Evolutionary conservation across 768 basidiomycete genomes (phyloP).

Genomic region (Gelatoporia subvermispora): DNA sequence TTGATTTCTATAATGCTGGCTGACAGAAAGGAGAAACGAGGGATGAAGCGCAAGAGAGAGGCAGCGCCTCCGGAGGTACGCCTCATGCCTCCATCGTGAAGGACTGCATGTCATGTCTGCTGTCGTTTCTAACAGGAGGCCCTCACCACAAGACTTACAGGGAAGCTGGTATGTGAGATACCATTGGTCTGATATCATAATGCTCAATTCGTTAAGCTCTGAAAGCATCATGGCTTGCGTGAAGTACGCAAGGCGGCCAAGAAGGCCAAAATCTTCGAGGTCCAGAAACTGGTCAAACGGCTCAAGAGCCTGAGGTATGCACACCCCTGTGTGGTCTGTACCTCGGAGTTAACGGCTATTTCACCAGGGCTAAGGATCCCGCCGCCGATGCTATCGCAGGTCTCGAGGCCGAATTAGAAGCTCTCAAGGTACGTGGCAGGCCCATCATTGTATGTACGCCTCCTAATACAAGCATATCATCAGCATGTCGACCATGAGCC

Average conservation of each 20-base stretch:
- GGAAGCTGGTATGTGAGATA: background rate
- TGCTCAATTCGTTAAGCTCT: conserved; percentile 1
- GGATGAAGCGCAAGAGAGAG: background rate
- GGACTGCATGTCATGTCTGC: too few relatives aligned
- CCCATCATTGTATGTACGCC: background rate
- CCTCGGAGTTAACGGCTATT: background rate
- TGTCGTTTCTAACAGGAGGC: background rate
- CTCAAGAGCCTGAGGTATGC: conserved; percentile 63
- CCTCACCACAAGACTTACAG: background rate
- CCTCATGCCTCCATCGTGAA: too few relatives aligned
- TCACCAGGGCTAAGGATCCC: conserved; percentile 26
- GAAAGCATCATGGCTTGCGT: conserved; percentile 69
- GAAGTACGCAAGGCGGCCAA: conserved; percentile 74
- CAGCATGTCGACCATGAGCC: conserved; percentile 57
- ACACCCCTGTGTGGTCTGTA: background rate
- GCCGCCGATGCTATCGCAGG: conserved; percentile 37
- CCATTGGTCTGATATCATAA: background rate
- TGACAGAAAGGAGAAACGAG: background rate
- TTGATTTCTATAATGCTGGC: too few relatives aligned
- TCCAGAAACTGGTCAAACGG: conserved; percentile 77
- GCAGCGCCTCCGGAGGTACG: background rate
- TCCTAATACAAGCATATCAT: background rate
- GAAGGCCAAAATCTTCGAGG: conserved; percentile 77
- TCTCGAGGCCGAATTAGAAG: conserved; percentile 54
- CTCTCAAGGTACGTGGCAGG: conserved; percentile 52